Base-by-base conservation (phyloP, 352 stramenopile species). In the Globisporangium cystogenes region DNA sequence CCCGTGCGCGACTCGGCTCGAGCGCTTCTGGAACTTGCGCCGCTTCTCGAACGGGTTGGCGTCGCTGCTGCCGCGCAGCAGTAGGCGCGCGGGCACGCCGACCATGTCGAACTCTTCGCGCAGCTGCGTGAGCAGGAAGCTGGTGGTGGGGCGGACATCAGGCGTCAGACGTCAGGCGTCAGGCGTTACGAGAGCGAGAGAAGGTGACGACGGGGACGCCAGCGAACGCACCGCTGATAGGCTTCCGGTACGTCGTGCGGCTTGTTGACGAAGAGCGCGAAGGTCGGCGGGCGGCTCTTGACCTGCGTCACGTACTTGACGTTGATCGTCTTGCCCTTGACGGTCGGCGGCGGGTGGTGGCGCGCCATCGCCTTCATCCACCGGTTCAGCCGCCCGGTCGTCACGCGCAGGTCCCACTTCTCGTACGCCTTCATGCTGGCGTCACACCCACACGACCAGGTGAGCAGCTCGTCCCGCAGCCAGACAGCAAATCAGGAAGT, bases 281-380 rank as follows among this genome's bases (percentile, higher is more conserved):
- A 93, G 7, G 83, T 93, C 36, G 83, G 83, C 27, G 81, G 81
- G 0, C 83, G 78, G 3, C 78, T 74, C 70, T 92, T 93, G 47
- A 93, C 77, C 59, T 93, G 83, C 31, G 83, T 92, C 50, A 82
- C 75, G 74, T 93, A 93, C 67, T 93, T 93, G 72, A 93, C 64
- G 60, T 93, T 93, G 35, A 92, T 62, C 49, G 76, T 72, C 70
- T 93, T 93, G 66, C 83, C 83, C 55, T 87, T 89, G 55, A 90
- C 60, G 4, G 76, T 87, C 58, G 83, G 83, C 41, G 83, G 81
- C 43, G 81, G 81, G 64, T 93, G 83, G 61, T 93, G 83, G 23
- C 81, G 76, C 31, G 72, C 73, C 79, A 93, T 93, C 33, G 83
- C 78, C 56, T 89, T 84, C 36, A 93, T 75, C 82, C 82, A 93